These are phyloP conservation scores for Papilionanthe hybrid DNA, from an alignment of 116 monocot genomes.

Conservation along the genomic window DNA sequence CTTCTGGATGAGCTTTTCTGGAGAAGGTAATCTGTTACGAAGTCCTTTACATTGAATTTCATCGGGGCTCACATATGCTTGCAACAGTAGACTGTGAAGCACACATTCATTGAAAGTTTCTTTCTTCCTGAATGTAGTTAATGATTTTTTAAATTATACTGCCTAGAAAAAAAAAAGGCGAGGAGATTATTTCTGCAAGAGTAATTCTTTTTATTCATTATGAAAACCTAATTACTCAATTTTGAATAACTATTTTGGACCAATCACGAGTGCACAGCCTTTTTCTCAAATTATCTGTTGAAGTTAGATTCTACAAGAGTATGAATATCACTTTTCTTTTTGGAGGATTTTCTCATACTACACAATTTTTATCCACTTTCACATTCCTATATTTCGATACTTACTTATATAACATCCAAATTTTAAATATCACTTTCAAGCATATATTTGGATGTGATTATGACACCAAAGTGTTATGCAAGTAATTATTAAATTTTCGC, in stretches of 20 bases:
- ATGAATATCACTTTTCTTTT: not conserved
- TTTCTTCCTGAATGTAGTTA: not conserved
- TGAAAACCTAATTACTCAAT: not conserved
- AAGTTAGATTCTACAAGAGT: not conserved
- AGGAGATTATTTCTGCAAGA: not conserved
- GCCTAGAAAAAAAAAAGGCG: not conserved
- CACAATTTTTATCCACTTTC: no score
- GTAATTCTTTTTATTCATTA: not conserved
- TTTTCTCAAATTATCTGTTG: not conserved
- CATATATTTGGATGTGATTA: no score
- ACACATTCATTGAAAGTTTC: not conserved
- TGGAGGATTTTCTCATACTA: no score
- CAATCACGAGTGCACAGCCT: not conserved
- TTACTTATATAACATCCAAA: no score
- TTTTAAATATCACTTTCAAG: no score
- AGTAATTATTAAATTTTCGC: no score
- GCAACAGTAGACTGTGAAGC: not conserved
- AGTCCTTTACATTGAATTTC: not conserved
- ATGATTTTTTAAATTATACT: not conserved
- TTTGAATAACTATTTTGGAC: not conserved
- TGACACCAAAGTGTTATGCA: no score
- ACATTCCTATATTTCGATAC: no score
- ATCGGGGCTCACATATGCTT: not conserved
- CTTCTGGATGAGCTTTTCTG: not conserved
- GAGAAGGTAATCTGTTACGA: not conserved